Percentiles rank a stretch among this genome's conserved stretches.
Evolutionary conservation across 768 basidiomycete species (phyloP).

Genomic region (Hygrophoropsis aurantiaca): DNA sequence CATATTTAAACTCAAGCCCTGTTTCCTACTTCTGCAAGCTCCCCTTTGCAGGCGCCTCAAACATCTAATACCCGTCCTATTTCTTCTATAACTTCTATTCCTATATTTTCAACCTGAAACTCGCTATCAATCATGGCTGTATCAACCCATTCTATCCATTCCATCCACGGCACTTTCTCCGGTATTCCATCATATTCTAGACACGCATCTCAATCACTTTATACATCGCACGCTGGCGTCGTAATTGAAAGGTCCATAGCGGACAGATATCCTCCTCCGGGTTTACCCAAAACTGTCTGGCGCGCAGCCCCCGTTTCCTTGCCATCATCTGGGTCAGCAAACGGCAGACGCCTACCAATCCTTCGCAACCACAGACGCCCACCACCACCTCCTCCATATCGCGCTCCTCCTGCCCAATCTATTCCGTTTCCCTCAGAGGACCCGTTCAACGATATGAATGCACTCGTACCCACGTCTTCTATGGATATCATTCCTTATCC

Average conservation of each 20-base stretch:
- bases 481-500: slow-evolving; percentile 15
- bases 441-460: slow-evolving; percentile 26
- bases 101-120: slow-evolving; percentile 9
- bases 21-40: not conserved
- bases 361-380: slow-evolving; percentile 13
- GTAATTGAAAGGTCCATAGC: slow-evolving; percentile 10
- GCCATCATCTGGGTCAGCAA: slow-evolving; percentile 8
- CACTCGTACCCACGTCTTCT: slow-evolving; percentile 9
- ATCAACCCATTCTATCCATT: slow-evolving; percentile 26
- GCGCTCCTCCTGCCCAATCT: slow-evolving; percentile 14
- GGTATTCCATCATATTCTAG: slow-evolving; percentile 23
- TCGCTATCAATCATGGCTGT: slow-evolving; percentile 24
- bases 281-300: slow-evolving; percentile 25
- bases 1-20: slow-evolving; percentile 1
- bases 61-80: slow-evolving; percentile 4
- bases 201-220: slow-evolving; percentile 10
- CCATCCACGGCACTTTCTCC: slow-evolving; percentile 31
- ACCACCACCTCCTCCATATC: slow-evolving; percentile 7
- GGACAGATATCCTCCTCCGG: slow-evolving; percentile 19
- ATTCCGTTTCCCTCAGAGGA: slow-evolving; percentile 21
- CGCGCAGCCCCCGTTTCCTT: slow-evolving; percentile 17
- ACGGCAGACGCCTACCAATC: slow-evolving; percentile 27
- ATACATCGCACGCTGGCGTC: slow-evolving; percentile 26
- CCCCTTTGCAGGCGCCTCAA: not conserved
- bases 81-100: slow-evolving; percentile 8